Evolutionary conservation across 2,329 filamentous ascomycete species (phyloP).

Genomic region (Trichoderma endophyticum): DNA sequence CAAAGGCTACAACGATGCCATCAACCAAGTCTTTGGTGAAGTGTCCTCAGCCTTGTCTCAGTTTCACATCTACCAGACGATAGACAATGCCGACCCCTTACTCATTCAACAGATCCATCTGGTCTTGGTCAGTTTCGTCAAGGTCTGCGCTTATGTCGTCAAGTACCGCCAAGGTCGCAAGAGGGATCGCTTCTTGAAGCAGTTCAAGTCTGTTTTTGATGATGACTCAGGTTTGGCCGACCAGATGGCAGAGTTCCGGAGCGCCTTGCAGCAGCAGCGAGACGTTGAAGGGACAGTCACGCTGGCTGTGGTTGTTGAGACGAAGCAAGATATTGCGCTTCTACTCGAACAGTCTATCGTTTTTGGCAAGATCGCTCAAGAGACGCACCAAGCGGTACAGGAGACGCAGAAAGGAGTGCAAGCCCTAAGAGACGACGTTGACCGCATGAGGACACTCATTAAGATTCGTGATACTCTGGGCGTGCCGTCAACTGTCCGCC

Average conservation of each 20-base stretch:
- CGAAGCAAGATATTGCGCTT: background rate
- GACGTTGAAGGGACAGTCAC: background rate
- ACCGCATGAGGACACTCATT: background rate
- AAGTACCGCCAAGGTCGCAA: background rate
- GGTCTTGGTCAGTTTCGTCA: background rate
- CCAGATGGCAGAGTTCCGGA: background rate
- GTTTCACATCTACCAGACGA: background rate
- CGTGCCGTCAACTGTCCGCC: background rate
- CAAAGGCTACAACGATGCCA: background rate
- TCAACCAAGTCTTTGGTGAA: slow-evolving; percentile 1
- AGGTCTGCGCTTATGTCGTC: background rate
- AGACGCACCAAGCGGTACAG: background rate
- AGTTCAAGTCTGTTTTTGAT: background rate
- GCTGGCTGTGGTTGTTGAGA: background rate
- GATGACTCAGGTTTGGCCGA: background rate
- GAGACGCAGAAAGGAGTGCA: background rate
- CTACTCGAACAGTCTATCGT: background rate
- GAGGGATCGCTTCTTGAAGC: background rate
- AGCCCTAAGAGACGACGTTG: background rate
- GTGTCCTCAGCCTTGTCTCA: background rate
- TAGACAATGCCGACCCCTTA: background rate
- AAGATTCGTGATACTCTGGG: background rate
- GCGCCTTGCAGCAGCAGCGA: background rate
- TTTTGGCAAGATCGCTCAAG: background rate
- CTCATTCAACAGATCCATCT: background rate